Conservation (phyloP, 208 protist species). For the Trypanosoma platydactyli region DNA sequence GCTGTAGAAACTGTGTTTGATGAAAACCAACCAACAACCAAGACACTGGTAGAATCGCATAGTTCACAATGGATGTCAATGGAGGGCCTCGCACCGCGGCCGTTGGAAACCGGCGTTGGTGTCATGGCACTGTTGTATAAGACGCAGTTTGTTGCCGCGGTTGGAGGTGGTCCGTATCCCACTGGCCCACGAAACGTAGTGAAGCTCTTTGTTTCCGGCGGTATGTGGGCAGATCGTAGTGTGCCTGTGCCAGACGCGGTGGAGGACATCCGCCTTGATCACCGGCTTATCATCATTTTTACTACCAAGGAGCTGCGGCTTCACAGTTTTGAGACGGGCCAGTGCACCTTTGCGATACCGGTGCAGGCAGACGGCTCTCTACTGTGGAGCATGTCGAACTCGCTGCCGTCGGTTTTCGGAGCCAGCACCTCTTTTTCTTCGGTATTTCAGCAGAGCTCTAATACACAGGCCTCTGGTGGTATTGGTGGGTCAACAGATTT, state of each 20-base stretch:
- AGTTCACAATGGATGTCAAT: background rate
- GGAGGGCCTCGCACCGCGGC: background rate
- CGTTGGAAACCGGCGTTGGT: conserved; percentile 44
- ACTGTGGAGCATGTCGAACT: conserved; percentile 18
- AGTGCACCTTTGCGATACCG: conserved; percentile 21
- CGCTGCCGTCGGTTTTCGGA: conserved; percentile 32
- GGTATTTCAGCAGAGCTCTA: conserved; percentile 25
- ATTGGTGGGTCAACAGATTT: background rate
- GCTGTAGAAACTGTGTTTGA: background rate
- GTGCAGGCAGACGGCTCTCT: conserved; percentile 18
- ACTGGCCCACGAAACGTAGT: conserved; percentile 35
- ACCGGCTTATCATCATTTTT: conserved; percentile 29
- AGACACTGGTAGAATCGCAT: too few species aligned
- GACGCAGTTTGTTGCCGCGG: conserved; percentile 55
- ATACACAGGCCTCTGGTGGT: background rate
- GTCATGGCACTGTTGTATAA: conserved; percentile 67
- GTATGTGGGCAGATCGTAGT: conserved; percentile 4
- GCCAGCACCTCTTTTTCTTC: conserved; percentile 38
- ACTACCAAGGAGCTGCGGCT: conserved; percentile 25
- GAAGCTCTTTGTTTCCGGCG: conserved; percentile 22
- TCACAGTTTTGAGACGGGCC: conserved; percentile 28
- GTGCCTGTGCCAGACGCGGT: conserved; percentile 22
- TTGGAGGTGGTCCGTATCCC: conserved; percentile 58
- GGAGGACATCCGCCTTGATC: conserved; percentile 20
- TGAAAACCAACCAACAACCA: background rate